These are phyloP conservation scores for Nannochloris sp. DNA, from an alignment of 139 green algal species.

Conservation along the genomic window DNA sequence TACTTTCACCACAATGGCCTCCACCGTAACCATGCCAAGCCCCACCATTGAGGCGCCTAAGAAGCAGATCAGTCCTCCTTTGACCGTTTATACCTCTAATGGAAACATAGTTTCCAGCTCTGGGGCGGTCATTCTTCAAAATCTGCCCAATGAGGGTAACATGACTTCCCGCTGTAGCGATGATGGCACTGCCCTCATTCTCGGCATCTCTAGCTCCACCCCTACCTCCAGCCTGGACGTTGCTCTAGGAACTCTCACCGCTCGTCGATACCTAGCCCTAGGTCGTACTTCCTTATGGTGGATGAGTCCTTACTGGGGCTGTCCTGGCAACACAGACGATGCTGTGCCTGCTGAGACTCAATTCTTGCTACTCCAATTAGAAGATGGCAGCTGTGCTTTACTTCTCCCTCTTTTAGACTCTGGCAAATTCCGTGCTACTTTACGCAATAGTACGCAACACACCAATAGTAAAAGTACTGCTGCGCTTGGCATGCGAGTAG, in stretches of 20 bases:
- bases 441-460: constrained; percentile 37
- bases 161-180: no score
- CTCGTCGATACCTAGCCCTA: constrained; percentile 10
- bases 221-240: neutral
- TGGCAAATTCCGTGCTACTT: constrained; percentile 57
- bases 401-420: constrained; percentile 73
- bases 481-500: constrained; percentile 50
- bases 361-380: constrained; percentile 77
- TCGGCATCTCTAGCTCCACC: no score
- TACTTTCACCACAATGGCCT: no score
- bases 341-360: constrained; percentile 80
- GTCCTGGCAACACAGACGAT: constrained; percentile 21
- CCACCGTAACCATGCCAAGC: no score
- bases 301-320: constrained; percentile 82
- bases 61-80: no score
- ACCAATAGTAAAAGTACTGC: constrained; percentile 2
- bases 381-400: constrained; percentile 29
- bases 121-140: no score
- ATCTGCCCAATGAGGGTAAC: no score
- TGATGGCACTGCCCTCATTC: no score
- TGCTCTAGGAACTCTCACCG: neutral
- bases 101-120: no score
- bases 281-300: constrained; percentile 70
- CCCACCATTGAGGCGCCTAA: no score
- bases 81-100: no score